Evolutionary conservation across 1,284 basidiomycete species (phyloP), one percentile per base, ranked within the genome.

Genomic region (Puccinia triticina): DNA sequence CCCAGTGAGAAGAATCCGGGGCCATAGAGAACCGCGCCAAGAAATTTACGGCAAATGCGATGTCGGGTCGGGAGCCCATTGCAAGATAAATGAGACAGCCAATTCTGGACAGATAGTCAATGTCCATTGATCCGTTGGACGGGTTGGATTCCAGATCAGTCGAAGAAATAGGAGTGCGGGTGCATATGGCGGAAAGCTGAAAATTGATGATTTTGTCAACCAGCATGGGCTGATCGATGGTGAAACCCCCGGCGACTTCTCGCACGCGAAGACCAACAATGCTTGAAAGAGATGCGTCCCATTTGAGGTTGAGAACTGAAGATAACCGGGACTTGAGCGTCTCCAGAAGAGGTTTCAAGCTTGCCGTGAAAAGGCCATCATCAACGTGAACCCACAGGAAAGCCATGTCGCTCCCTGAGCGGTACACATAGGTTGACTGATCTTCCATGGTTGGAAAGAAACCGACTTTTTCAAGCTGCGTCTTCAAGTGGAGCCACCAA

Each of bases 41-140:
- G 10, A 76, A 26, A 76, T 76, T 75, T 1, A 53, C 34, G 11
- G 73, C 37, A 32, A 75, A 75, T 4, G 55, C 32, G 34, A 75
- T 75, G 14, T 55, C n/a, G n/a, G 67, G 67, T 16, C 67, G 67
- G n/a, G 67, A 46, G 21, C 23, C 14, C 10, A 71, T 4, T 7
- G 37, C 67, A 34, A 71, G 37, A 71, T 71, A 40, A 32, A 29
- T 12, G 8, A 29, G 18, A 3, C 5, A 66, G 8, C 64, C 64
- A 32, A 66, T 66, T 10, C n/a, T 32, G 11, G 64, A 66, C 10
- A 29, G 64, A 37, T 66, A 66, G 11, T 66, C 34, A 21, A n/a
- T 59, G 21, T 59, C 29, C 55, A 59, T 59, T n/a, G n/a, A n/a
- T 8, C 21, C 23, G 8, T 59, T 21, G 23, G 29, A 59, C 23